Evolutionary conservation across 2,329 filamentous ascomycete genomes (phyloP), one percentile per base, ranked within the genome.

Genomic region (Pochonia chlamydosporia): DNA sequence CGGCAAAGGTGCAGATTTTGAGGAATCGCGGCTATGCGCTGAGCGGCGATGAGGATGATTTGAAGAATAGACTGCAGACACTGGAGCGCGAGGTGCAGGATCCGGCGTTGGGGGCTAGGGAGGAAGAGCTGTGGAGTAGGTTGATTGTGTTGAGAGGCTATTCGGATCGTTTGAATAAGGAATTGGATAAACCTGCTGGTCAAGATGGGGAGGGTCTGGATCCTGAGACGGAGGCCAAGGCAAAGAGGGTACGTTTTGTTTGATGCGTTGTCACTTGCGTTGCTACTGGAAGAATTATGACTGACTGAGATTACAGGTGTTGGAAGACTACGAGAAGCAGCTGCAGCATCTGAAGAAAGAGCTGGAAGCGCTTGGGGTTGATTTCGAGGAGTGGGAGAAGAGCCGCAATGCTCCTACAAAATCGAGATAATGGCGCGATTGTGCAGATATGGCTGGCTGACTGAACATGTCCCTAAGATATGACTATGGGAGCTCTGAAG

Each of bases 91-190:
- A 75, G 43, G 79, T 89, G 24, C 81, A 83, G 53, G 88, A 93
- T 59, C 88, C 89, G 7, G 82, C 83, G 7, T 75, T 92, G 47
- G 79, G 79, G 31, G 87, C 87, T 3, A 74, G 87, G 54, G 84
- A 89, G 61, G 89, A 93, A 65, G 88, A 93, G 70, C 81, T 93
- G 39, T 93, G 88, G 88, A 89, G 87, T 54, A 74, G 88, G 40
- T 79, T 93, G 69, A 84, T 90, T 42, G 79, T 85, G 31, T 71
- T 93, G 41, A 75, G 86, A 53, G 85, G 87, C 51, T 81, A 89
- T 54, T 84, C 86, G 20, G 80, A 84, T 54, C 78, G 82, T 57
- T 66, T 95, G 56, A 84, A 85, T 59, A 81, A 79, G 56, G 87
- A 93, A 70, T 75, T 89, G 49, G 86, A 85, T 62, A 84, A 82